Percentiles rank a stretch among this genome's conserved stretches.
Evolutionary conservation across 2,329 filamentous ascomycete genomes (phyloP).

Genomic region (Aspergillus ochraceus): DNA sequence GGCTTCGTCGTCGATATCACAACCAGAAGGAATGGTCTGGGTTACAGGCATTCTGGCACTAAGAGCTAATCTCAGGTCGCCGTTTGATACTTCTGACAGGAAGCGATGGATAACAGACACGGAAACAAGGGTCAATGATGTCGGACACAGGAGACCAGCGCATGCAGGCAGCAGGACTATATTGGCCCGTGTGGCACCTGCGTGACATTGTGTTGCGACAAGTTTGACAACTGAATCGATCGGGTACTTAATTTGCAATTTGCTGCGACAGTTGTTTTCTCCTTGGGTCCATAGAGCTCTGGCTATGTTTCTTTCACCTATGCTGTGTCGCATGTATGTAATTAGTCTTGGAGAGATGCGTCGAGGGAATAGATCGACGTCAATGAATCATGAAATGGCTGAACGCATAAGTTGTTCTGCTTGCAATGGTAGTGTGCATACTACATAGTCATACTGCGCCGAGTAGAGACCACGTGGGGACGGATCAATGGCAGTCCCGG

Average conservation of each 20-base stretch:
- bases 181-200: too few relatives aligned
- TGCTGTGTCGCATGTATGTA: background rate
- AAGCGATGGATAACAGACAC: too few relatives aligned
- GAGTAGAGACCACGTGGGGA: background rate
- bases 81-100: too few relatives aligned
- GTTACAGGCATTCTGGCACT: background rate
- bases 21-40: background rate
- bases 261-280: background rate
- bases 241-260: background rate
- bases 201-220: background rate
- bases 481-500: conserved; percentile 26
- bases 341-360: background rate
- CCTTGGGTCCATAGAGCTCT: background rate
- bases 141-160: background rate
- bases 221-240: background rate
- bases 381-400: too few relatives aligned
- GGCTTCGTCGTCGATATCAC: background rate
- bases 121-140: background rate
- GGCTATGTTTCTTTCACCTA: background rate
- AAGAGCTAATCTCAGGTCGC: background rate
- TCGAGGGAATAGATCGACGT: background rate
- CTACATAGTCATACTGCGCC: background rate
- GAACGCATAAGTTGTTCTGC: background rate
- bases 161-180: background rate
- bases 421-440: too few relatives aligned